Evolutionary conservation across 192 early-diverging fungal species (phyloP), one percentile per base, ranked within the genome.

Genomic region (Backusella parvicylindrica): DNA sequence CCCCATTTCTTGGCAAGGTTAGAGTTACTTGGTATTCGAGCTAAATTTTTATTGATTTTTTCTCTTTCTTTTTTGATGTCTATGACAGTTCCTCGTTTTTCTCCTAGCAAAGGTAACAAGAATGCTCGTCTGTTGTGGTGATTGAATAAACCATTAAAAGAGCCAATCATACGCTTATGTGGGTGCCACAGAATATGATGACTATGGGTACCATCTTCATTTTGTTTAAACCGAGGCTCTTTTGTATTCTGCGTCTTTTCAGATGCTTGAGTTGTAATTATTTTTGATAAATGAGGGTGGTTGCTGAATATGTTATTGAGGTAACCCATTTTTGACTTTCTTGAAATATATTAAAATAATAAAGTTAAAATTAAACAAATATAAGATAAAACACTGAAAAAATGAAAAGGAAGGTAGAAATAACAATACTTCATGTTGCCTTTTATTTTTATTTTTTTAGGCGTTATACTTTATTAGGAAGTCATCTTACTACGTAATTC

Each of bases 1-100:
- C 83, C 83, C 67, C 78, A 84, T 53, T 84, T 84, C 77, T 79
- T 72, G 16, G 72, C 73, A 12, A 84, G 47, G 7, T 64, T 77
- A 16, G 63, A 40, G 32, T 73, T 72, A 12, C 73, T 77, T 23
- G 74, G 26, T 35, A 36, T 77, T 1, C 72, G 56, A 16, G 13
- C 16, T 2, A 74, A 31, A 26, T 40, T 81, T 2, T 64, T 71
- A 28, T 77, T 70, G 30, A 73, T 56, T 13, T 26, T 35, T 23
- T 38, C 67, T 63, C 73, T 53, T 66, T 73, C 72, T 32, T 68
- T 43, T 9, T 74, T 47, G 15, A 71, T 12, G 21, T 36, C 70
- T 28, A 15, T 47, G 21, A 43, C 43, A 23, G 66, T 13, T 6
- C 31, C 64, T 41, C 75, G 71, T 28, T 82, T 77, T 1, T 77